Evolutionary conservation across 176 grass and related monocot genomes (phyloP).

Genomic region (Oryza australiensis): DNA sequence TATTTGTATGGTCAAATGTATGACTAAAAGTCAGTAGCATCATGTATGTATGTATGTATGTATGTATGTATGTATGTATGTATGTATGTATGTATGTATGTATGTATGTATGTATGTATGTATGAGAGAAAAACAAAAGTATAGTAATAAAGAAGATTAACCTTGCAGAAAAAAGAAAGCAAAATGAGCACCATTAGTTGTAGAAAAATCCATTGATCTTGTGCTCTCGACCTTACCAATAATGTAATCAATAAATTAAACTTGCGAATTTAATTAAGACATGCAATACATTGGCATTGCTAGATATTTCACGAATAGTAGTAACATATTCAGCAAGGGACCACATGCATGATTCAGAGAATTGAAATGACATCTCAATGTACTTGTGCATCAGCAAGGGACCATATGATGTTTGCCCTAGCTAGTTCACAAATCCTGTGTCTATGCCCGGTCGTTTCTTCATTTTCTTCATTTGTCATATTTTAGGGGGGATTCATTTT

Average conservation of each 20-base stretch:
- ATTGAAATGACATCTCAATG: background rate
- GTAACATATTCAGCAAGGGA: background rate
- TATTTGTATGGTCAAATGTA: too few species aligned
- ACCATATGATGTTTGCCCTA: background rate
- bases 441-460: background rate
- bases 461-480: background rate
- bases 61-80: too few species aligned
- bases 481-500: background rate
- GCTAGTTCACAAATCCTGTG: background rate
- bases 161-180: background rate
- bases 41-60: too few species aligned
- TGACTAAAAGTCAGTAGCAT: too few species aligned
- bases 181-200: background rate
- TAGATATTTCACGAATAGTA: background rate
- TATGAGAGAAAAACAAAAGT: too few species aligned
- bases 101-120: too few species aligned
- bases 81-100: too few species aligned
- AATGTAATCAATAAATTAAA: background rate
- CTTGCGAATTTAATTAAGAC: background rate
- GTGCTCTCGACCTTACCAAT: background rate
- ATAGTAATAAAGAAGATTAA: background rate
- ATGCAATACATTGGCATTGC: background rate
- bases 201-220: background rate
- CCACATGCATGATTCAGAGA: background rate
- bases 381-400: background rate